phyloP scores from a whole-genome alignment of 164 flowering plant species.

The Liquidambar formosana region DNA sequence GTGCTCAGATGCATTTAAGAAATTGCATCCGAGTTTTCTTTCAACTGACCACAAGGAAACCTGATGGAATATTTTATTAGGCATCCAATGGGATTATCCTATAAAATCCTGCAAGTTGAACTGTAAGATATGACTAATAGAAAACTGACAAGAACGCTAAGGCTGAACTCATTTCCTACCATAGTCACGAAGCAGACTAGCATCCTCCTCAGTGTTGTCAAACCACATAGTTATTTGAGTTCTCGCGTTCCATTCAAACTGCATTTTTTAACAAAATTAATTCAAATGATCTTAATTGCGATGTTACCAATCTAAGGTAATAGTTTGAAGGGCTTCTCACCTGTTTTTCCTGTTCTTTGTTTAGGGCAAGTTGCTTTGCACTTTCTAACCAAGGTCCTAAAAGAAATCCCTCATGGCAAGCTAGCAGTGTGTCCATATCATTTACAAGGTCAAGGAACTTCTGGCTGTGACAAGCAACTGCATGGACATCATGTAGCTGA shows the following conservation, averaged over 20 bases:
- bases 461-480: conserved; percentile 38
- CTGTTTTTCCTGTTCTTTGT: conserved; percentile 61
- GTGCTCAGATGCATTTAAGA: too few species aligned
- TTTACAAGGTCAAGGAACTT: conserved; percentile 58
- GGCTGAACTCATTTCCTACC: conserved; percentile 32
- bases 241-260: conserved; percentile 89
- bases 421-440: conserved; percentile 63
- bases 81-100: too few species aligned
- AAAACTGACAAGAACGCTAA: neutral
- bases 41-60: too few species aligned
- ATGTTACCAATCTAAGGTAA: neutral
- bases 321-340: conserved; percentile 17
- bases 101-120: too few species aligned
- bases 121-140: too few species aligned
- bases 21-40: too few species aligned
- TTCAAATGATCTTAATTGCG: neutral
- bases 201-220: conserved; percentile 70
- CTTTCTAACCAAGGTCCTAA: conserved; percentile 85
- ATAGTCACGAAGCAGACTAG: conserved; percentile 76
- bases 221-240: conserved; percentile 86
- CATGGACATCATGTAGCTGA: conserved; percentile 30
- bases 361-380: conserved; percentile 66
- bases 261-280: conserved; percentile 10
- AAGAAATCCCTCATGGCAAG: conserved; percentile 71
- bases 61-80: too few species aligned